Evolutionary conservation across 805 yeast genomes (phyloP).

Genomic region (Barnettozyma populi): DNA sequence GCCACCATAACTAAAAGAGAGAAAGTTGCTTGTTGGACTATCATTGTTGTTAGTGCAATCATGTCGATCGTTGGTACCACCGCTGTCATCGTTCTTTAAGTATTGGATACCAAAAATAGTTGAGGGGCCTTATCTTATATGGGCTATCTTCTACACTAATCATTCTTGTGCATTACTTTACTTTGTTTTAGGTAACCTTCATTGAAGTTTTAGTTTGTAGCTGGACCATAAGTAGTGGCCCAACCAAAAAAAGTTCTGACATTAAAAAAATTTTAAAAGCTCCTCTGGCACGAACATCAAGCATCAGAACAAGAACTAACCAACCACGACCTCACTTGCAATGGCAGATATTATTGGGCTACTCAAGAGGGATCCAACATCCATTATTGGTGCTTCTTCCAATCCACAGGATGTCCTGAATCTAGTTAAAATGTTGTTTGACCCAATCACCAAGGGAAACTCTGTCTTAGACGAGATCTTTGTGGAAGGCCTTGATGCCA

Average conservation of each 20-base stretch:
- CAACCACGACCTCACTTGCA: background rate
- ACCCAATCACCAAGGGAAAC: slow-evolving; percentile 24
- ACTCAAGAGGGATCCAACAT: slow-evolving; percentile 10
- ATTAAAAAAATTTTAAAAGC: slow-evolving; percentile 5
- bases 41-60: slow-evolving; percentile 39
- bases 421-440: slow-evolving; percentile 21
- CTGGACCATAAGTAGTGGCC: background rate
- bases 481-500: slow-evolving; percentile 81
- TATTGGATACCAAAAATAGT: background rate
- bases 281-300: slow-evolving; percentile 4
- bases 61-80: slow-evolving; percentile 57
- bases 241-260: slow-evolving; percentile 1
- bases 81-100: slow-evolving; percentile 37
- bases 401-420: slow-evolving; percentile 8
- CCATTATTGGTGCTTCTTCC: slow-evolving; percentile 1
- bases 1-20: slow-evolving; percentile 37
- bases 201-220: background rate
- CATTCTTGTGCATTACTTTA: background rate
- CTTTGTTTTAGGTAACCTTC: background rate
- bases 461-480: slow-evolving; percentile 76
- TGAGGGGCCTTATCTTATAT: background rate
- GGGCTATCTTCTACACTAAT: background rate
- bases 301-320: background rate
- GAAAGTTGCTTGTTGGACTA: slow-evolving; percentile 34
- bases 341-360: slow-evolving; percentile 9